These are phyloP conservation scores for Penicillium sp. DNA, from an alignment of 2,329 filamentous ascomycete genomes.

Conservation along the genomic window DNA sequence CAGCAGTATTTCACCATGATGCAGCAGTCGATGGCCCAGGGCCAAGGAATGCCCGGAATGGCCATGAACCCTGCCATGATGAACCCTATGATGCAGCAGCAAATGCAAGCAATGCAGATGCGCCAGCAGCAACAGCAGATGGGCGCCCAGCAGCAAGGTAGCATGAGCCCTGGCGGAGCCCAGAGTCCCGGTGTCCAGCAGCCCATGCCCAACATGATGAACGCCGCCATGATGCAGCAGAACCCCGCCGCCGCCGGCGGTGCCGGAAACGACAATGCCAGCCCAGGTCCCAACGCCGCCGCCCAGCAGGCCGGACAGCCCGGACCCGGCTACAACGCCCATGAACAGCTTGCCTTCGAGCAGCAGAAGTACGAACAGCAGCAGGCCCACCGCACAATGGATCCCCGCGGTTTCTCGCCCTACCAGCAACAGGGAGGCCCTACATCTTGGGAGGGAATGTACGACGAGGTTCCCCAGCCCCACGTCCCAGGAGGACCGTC, in stretches of 20 bases:
- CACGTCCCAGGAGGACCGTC: slow-evolving; percentile 60
- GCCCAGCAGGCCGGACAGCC: slow-evolving; percentile 39
- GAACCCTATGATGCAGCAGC: slow-evolving; percentile 78
- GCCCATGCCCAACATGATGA: slow-evolving; percentile 59
- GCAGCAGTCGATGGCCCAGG: slow-evolving; percentile 80
- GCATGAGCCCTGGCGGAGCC: slow-evolving; percentile 35
- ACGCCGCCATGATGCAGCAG: slow-evolving; percentile 69
- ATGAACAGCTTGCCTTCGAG: slow-evolving; percentile 73
- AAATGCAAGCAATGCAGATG: slow-evolving; percentile 59
- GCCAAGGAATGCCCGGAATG: slow-evolving; percentile 48
- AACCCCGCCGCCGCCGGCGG: slow-evolving; percentile 32
- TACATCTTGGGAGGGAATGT: slow-evolving; percentile 98
- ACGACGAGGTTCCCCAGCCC: slow-evolving; percentile 89
- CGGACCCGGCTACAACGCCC: slow-evolving; percentile 64
- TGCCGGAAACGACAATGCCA: slow-evolving; percentile 29
- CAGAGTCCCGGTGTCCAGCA: slow-evolving; percentile 54
- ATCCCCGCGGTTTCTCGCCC: slow-evolving; percentile 42
- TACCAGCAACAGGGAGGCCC: slow-evolving; percentile 62
- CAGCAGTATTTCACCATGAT: slow-evolving; percentile 95
- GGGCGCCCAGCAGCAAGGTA: slow-evolving; percentile 50
- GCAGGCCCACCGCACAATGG: slow-evolving; percentile 56
- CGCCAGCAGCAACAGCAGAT: slow-evolving; percentile 55
- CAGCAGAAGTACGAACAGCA: slow-evolving; percentile 78
- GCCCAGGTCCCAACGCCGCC: slow-evolving; percentile 56
- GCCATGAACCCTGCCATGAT: slow-evolving; percentile 70